Evolutionary conservation across 2,329 filamentous ascomycete species (phyloP).

Genomic region (Neopestalotiopsis sp.): DNA sequence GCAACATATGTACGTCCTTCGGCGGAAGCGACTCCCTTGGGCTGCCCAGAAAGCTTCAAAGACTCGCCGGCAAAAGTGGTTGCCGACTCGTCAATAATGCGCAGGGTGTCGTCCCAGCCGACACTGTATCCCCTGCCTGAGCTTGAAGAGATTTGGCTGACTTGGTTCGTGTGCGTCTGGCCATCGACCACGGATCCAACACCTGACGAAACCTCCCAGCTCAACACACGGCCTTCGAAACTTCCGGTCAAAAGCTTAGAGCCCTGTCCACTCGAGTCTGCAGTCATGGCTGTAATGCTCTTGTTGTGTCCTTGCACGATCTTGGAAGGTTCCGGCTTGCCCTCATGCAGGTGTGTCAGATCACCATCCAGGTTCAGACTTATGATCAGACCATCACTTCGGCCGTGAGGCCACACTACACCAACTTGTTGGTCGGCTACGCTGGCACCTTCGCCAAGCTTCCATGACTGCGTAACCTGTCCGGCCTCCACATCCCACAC

Average conservation of each 20-base stretch:
- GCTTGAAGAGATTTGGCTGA: slow-evolving; percentile 73
- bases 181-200: slow-evolving; percentile 76
- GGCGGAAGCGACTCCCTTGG: slow-evolving; percentile 54
- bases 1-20: slow-evolving; percentile 52
- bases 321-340: slow-evolving; percentile 69
- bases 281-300: slow-evolving; percentile 79
- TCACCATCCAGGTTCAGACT: slow-evolving; percentile 88
- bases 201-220: slow-evolving; percentile 79
- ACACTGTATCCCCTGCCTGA: slow-evolving; percentile 77
- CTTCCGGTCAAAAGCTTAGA: slow-evolving; percentile 85
- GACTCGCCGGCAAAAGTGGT: slow-evolving; percentile 76
- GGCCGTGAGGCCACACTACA: slow-evolving; percentile 84
- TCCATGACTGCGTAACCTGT: slow-evolving; percentile 81
- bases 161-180: slow-evolving; percentile 82
- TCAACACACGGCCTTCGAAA: slow-evolving; percentile 85
- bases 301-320: slow-evolving; percentile 89
- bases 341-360: slow-evolving; percentile 84
- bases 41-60: slow-evolving; percentile 76
- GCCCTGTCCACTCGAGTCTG: slow-evolving; percentile 57
- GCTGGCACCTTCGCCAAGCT: slow-evolving; percentile 77
- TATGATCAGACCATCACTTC: slow-evolving; percentile 86
- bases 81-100: slow-evolving; percentile 75
- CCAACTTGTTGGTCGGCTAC: slow-evolving; percentile 90
- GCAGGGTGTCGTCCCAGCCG: slow-evolving; percentile 92
- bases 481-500: slow-evolving; percentile 89